A percentile compares a stretch with the other conserved stretches of the same genome.
Conservation (phyloP, 2,329 filamentous ascomycete genomes). For the Verticillium longisporum region DNA sequence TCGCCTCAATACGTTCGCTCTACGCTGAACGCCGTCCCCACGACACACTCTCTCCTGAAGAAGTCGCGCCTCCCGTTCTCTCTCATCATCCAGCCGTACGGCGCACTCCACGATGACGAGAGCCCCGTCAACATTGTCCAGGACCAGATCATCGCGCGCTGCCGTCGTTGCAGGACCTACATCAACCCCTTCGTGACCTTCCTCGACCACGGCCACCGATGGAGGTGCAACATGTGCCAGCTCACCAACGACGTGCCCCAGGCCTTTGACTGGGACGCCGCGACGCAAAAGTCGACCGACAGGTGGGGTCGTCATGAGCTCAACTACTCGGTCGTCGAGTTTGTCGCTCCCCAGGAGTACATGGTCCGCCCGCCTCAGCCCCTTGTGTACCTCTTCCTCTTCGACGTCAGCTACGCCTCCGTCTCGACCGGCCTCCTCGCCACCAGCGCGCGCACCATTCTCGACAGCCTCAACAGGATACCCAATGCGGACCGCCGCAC, state of each 20-base stretch:
- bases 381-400: conserved; percentile 89
- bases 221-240: conserved; percentile 99
- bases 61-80: conserved; percentile 96
- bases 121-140: conserved; percentile 87
- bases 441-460: conserved; percentile 85
- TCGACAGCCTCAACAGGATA: conserved; percentile 92
- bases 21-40: conserved; percentile 88
- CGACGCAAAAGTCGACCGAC: conserved; percentile 84
- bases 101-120: conserved; percentile 84
- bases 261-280: conserved; percentile 96
- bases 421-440: conserved; percentile 87
- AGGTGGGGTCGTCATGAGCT: conserved; percentile 88
- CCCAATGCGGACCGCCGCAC: conserved; percentile 95
- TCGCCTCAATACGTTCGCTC: conserved; percentile 91
- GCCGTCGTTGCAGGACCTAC: conserved; percentile 90
- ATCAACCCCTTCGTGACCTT: conserved; percentile 98
- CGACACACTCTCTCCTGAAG: conserved; percentile 86
- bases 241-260: conserved; percentile 98
- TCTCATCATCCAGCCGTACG: conserved; percentile 93
- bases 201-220: conserved; percentile 92
- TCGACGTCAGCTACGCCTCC: conserved; percentile 87
- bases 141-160: conserved; percentile 95
- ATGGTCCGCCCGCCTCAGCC: conserved; percentile 98
- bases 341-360: conserved; percentile 96
- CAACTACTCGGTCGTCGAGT: conserved; percentile 95